phyloP scores from a whole-genome alignment of 1,284 basidiomycete genomes.

The Ustilago cynodontis region DNA sequence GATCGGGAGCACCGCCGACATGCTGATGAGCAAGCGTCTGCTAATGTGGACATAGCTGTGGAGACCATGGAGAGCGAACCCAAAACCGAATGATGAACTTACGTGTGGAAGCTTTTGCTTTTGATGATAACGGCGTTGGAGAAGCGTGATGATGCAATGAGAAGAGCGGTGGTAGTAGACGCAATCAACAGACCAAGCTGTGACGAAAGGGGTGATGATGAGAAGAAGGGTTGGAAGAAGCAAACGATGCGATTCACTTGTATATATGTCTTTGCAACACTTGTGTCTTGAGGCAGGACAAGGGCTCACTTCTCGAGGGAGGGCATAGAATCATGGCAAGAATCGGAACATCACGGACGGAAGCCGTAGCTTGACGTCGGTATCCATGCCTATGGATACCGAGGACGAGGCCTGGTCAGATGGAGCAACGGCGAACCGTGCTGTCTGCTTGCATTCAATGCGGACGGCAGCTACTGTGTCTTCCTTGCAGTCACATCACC shows the following conservation, averaged over 20 bases:
- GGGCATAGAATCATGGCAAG: constrained; percentile 1
- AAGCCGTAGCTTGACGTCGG: constrained; percentile 6
- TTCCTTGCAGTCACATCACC: neutral
- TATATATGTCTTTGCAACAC: constrained; percentile 50
- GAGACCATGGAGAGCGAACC: neutral
- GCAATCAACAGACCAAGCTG: constrained; percentile 12
- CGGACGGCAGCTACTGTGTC: constrained; percentile 2
- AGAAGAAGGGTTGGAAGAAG: constrained; percentile 3
- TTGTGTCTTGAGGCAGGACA: constrained; percentile 21
- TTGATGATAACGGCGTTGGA: constrained; percentile 3
- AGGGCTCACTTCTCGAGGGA: neutral
- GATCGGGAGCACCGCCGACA: neutral
- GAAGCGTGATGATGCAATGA: neutral
- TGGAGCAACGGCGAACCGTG: neutral
- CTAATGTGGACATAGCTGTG: neutral
- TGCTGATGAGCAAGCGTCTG: neutral
- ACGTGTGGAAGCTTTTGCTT: constrained; percentile 7
- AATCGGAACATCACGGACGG: constrained; percentile 39
- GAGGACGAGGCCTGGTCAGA: neutral
- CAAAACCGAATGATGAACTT: constrained; percentile 15
- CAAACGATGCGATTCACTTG: constrained; percentile 9
- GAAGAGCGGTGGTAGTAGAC: constrained; percentile 29
- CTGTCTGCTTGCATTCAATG: neutral
- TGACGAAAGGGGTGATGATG: constrained; percentile 15
- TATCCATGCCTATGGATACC: neutral